phyloP scores from a whole-genome alignment of 2,329 filamentous ascomycete genomes.

The Escovopsis weberi region DNA sequence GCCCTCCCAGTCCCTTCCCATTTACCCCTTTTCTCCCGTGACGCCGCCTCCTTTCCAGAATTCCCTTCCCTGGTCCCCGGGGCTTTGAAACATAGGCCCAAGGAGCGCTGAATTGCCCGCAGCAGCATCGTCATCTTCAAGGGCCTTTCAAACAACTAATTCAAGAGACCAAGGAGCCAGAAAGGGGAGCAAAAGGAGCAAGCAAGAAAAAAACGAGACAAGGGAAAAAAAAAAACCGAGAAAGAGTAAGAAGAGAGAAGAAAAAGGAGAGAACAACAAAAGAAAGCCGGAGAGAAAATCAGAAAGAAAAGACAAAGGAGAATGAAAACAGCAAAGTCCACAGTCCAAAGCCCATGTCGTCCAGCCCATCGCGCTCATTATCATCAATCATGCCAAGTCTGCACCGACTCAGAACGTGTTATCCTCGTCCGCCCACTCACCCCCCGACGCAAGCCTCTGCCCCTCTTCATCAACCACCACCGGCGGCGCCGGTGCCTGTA shows the following conservation, averaged over 20 bases:
- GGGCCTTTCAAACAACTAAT: not conserved
- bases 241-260: not conserved
- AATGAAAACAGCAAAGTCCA: not conserved
- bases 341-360: not conserved
- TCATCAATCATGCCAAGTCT: too few species aligned
- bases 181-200: not conserved
- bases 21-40: too few species aligned
- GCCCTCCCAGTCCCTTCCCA: too few species aligned
- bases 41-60: too few species aligned
- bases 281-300: not conserved
- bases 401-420: constrained; percentile 26
- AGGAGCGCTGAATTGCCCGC: not conserved
- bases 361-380: too few species aligned
- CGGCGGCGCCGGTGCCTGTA: constrained; percentile 17
- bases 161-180: not conserved
- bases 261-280: constrained; percentile 1
- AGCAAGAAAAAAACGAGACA: not conserved
- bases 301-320: not conserved
- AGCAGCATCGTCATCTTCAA: too few species aligned
- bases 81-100: too few species aligned
- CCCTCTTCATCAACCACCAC: constrained; percentile 41
- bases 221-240: not conserved
- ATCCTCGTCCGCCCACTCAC: constrained; percentile 55
- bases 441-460: constrained; percentile 47
- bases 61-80: too few species aligned